Conservation (phyloP, 345 rosid species). For the Syzygium aqueum region DNA sequence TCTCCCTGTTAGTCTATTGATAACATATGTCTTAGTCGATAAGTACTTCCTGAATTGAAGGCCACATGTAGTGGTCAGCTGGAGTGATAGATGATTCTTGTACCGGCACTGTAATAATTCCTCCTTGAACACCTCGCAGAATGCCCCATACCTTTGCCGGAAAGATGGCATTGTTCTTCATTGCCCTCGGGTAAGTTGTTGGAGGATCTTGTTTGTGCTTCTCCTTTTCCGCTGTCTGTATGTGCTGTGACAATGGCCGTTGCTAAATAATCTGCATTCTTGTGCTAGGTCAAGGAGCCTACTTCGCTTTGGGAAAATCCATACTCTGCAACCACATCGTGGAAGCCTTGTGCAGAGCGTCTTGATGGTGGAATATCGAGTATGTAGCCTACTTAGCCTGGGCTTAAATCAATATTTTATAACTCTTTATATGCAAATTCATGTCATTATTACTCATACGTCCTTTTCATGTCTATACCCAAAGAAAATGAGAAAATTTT, state of each 20-base stretch:
- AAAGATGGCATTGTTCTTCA: constrained; percentile 94
- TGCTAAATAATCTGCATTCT: constrained; percentile 2
- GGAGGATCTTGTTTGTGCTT: neutral
- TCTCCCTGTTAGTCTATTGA: neutral
- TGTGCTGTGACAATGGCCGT: neutral
- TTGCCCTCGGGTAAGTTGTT: constrained; percentile 76
- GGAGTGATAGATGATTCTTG: neutral
- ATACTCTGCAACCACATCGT: constrained; percentile 84
- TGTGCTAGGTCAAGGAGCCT: constrained; percentile 68
- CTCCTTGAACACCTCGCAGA: constrained; percentile 28
- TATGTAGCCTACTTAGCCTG: constrained; percentile 4
- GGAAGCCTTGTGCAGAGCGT: constrained; percentile 99
- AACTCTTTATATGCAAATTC: neutral
- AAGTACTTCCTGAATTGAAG: neutral
- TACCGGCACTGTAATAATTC: neutral
- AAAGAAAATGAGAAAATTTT: neutral
- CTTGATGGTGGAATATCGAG: constrained; percentile 72
- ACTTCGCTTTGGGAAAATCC: constrained; percentile 99
- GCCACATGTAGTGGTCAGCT: neutral
- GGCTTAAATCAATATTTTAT: neutral
- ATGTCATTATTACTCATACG: neutral
- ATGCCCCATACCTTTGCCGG: constrained; percentile 81
- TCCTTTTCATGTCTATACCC: neutral
- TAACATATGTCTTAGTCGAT: neutral
- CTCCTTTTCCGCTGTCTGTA: neutral